A percentile compares a stretch with the other conserved stretches of the same genome.
Evolutionary conservation across 169 alveolate genomes (phyloP).

Genomic region (Eimeria acervulina): DNA sequence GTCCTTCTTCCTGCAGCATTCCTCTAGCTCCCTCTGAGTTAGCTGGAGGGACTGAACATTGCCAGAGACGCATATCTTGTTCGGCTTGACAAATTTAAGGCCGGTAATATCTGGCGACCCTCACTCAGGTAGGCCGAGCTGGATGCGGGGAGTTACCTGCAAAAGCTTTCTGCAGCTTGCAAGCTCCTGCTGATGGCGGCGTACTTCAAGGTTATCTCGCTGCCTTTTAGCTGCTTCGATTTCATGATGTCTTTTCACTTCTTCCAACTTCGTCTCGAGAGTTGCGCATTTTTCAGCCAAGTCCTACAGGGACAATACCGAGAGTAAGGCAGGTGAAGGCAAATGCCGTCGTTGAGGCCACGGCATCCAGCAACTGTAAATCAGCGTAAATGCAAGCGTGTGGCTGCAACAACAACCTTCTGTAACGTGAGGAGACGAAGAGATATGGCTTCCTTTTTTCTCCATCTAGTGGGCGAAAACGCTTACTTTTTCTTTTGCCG

Average conservation of each 20-base stretch:
- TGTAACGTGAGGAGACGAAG: neutral
- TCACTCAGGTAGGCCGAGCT: neutral
- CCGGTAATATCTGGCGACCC: neutral
- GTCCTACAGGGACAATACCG: slow-evolving; percentile 17
- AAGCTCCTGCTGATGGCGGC: slow-evolving; percentile 67
- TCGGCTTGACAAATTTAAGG: neutral
- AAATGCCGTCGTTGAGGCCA: neutral
- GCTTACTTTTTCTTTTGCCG: slow-evolving; percentile 51
- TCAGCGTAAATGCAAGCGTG: neutral
- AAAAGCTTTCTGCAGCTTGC: slow-evolving; percentile 43
- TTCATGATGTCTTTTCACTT: slow-evolving; percentile 12
- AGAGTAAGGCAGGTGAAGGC: neutral
- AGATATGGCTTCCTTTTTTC: neutral
- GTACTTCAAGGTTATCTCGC: slow-evolving; percentile 9
- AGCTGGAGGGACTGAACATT: slow-evolving; percentile 33
- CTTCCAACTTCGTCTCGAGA: slow-evolving; percentile 1
- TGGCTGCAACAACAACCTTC: neutral
- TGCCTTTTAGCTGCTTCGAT: slow-evolving; percentile 56
- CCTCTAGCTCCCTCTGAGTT: slow-evolving; percentile 52
- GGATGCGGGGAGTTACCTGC: neutral
- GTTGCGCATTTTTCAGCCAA: slow-evolving; percentile 58
- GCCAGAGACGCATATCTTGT: neutral
- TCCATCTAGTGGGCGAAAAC: neutral
- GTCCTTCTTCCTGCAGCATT: slow-evolving; percentile 41
- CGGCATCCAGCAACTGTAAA: neutral